phyloP scores from a whole-genome alignment of 2,329 filamentous ascomycete species.

The Fusarium decemcellulare region DNA sequence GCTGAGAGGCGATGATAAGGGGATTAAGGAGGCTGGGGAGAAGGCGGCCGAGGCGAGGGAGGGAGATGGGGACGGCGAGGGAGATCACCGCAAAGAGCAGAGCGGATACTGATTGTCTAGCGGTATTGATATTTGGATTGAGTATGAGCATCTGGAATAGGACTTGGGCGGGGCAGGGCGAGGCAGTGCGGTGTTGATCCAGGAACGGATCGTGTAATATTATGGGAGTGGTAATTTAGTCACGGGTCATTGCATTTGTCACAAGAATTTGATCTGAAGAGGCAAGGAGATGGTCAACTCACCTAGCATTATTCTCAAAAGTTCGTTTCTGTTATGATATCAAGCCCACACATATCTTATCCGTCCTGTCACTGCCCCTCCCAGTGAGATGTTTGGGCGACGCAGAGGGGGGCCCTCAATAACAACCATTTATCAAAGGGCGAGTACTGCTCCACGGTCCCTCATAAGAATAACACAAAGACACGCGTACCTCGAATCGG shows the following conservation, averaged over 20 bases:
- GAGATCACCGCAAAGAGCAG: constrained; percentile 63
- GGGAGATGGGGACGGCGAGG: constrained; percentile 46
- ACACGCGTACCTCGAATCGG: neutral
- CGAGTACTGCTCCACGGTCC: neutral
- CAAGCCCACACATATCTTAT: too few species aligned
- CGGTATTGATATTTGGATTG: neutral
- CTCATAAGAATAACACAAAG: neutral
- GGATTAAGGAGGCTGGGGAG: constrained; percentile 74
- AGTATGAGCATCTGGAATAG: neutral
- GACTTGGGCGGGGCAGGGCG: neutral
- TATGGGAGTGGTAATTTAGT: constrained; percentile 24
- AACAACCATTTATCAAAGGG: too few species aligned
- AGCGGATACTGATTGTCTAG: constrained; percentile 60
- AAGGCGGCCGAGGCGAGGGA: constrained; percentile 58
- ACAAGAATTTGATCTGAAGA: constrained; percentile 11
- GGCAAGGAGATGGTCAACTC: neutral
- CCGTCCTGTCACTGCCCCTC: too few species aligned
- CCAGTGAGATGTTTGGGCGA: too few species aligned
- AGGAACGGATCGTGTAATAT: constrained; percentile 1
- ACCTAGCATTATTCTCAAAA: too few species aligned
- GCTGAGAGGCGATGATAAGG: constrained; percentile 87
- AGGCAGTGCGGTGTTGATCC: neutral
- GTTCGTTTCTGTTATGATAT: too few species aligned
- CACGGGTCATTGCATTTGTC: neutral
- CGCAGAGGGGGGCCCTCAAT: too few species aligned